Percentiles rank a stretch among this genome's conserved stretches.
phyloP scores from a whole-genome alignment of 2,329 filamentous ascomycete species.

The Fusarium incarnatum region DNA sequence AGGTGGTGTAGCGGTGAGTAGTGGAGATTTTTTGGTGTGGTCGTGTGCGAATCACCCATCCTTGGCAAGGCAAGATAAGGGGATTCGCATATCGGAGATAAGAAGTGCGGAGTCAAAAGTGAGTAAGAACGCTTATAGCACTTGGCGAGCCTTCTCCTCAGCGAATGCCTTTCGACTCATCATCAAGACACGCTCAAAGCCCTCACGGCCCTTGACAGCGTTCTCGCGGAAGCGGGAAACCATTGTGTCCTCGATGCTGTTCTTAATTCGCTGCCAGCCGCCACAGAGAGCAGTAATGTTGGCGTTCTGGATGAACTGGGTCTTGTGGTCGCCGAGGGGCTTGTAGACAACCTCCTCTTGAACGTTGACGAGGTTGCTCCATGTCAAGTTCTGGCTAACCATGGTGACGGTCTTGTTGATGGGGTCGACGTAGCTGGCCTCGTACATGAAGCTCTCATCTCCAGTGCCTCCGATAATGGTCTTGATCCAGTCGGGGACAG shows the following conservation, averaged over 20 bases:
- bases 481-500: slow-evolving; percentile 82
- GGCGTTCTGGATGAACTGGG: slow-evolving; percentile 88
- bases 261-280: slow-evolving; percentile 97
- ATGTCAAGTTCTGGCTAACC: slow-evolving; percentile 95
- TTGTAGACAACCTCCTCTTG: slow-evolving; percentile 93
- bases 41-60: slow-evolving; percentile 23
- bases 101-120: background rate
- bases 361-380: slow-evolving; percentile 88
- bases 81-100: slow-evolving; percentile 11
- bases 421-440: slow-evolving; percentile 95
- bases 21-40: slow-evolving; percentile 38
- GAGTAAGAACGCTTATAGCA: slow-evolving; percentile 30
- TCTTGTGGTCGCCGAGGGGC: slow-evolving; percentile 69
- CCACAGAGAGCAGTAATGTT: slow-evolving; percentile 94
- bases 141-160: slow-evolving; percentile 78
- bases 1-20: slow-evolving; percentile 36
- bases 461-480: slow-evolving; percentile 78
- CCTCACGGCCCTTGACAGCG: slow-evolving; percentile 87
- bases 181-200: slow-evolving; percentile 93
- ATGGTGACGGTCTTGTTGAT: slow-evolving; percentile 88
- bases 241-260: slow-evolving; percentile 92
- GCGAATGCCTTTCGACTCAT: slow-evolving; percentile 93
- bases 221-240: slow-evolving; percentile 93
- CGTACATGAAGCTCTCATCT: slow-evolving; percentile 89
- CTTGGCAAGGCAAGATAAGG: slow-evolving; percentile 13